A percentile compares a stretch with the other conserved stretches of the same genome.
These are phyloP conservation scores for Trichosporon sp. DNA, from an alignment of 1,284 basidiomycete species.

Conservation along the genomic window DNA sequence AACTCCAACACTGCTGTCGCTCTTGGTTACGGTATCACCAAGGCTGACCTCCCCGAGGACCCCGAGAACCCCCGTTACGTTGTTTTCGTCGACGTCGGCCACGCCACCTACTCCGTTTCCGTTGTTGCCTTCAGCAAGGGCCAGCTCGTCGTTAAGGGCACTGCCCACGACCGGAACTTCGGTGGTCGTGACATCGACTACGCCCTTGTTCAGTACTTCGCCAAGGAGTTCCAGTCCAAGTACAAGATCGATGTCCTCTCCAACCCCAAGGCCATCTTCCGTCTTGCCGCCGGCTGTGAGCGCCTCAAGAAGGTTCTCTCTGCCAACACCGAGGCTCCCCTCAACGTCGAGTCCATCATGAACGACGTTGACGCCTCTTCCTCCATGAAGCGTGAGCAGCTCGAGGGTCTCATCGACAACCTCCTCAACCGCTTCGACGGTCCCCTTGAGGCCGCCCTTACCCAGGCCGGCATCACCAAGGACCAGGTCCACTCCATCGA, in stretches of 20 bases:
- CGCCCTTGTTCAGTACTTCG: slow-evolving; percentile 81
- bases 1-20: slow-evolving; percentile 92
- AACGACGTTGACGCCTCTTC: slow-evolving; percentile 77
- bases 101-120: slow-evolving; percentile 80
- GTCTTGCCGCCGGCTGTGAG: slow-evolving; percentile 77
- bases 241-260: slow-evolving; percentile 93
- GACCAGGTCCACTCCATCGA: slow-evolving; percentile 69
- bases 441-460: slow-evolving; percentile 65
- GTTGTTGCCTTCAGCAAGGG: slow-evolving; percentile 91
- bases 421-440: slow-evolving; percentile 63
- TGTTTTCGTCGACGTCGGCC: slow-evolving; percentile 89
- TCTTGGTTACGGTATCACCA: slow-evolving; percentile 94
- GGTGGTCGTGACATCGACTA: slow-evolving; percentile 93
- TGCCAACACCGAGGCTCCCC: slow-evolving; percentile 80
- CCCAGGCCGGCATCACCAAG: slow-evolving; percentile 63
- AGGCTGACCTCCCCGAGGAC: slow-evolving; percentile 80
- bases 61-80: slow-evolving; percentile 78
- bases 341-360: slow-evolving; percentile 92
- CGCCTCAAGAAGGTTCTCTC: slow-evolving; percentile 72
- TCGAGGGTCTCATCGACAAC: slow-evolving; percentile 63
- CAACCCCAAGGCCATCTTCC: slow-evolving; percentile 88
- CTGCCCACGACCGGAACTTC: slow-evolving; percentile 85
- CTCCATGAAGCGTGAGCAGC: slow-evolving; percentile 64
- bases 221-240: slow-evolving; percentile 84
- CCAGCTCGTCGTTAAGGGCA: slow-evolving; percentile 77